Evolutionary conservation across 305 asterid species (phyloP).

Genomic region (Rubia tinctorum): DNA sequence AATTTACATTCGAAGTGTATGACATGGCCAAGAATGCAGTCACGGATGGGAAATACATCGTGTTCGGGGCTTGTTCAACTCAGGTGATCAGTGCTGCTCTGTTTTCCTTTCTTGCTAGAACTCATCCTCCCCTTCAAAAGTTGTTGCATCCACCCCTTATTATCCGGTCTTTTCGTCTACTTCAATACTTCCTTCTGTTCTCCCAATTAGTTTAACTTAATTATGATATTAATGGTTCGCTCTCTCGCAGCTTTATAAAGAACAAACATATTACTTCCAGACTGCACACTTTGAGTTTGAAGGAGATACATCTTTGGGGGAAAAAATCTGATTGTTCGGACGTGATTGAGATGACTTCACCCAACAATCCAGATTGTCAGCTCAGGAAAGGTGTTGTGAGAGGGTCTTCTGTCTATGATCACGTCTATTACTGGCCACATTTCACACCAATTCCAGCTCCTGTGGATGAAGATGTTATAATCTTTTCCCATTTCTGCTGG

Average conservation of each 20-base stretch:
- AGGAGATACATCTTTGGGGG: conserved; percentile 40
- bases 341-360: conserved; percentile 68
- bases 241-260: conserved; percentile 39
- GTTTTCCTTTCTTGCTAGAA: conserved; percentile 43
- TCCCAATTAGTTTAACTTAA: too few relatives aligned
- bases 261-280: conserved; percentile 51
- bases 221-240: neutral
- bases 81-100: conserved; percentile 65
- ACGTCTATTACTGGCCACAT: conserved; percentile 28
- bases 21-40: conserved; percentile 17
- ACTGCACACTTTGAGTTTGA: conserved; percentile 30
- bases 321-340: conserved; percentile 28
- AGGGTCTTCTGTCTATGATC: conserved; percentile 49
- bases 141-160: conserved; percentile 48
- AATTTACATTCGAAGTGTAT: conserved; percentile 35
- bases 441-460: conserved; percentile 62
- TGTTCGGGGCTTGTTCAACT: conserved; percentile 64
- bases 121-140: conserved; percentile 44
- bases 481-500: conserved; percentile 59
- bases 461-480: conserved; percentile 58
- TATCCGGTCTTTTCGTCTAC: conserved; percentile 42
- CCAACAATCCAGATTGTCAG: conserved; percentile 69
- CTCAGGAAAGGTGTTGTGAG: conserved; percentile 27
- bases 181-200: too few relatives aligned
- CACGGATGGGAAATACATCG: conserved; percentile 5